A percentile compares a stretch with the other conserved stretches of the same genome.
Evolutionary conservation across 2,329 filamentous ascomycete species (phyloP).

Genomic region (Botrytis sinoallii): DNA sequence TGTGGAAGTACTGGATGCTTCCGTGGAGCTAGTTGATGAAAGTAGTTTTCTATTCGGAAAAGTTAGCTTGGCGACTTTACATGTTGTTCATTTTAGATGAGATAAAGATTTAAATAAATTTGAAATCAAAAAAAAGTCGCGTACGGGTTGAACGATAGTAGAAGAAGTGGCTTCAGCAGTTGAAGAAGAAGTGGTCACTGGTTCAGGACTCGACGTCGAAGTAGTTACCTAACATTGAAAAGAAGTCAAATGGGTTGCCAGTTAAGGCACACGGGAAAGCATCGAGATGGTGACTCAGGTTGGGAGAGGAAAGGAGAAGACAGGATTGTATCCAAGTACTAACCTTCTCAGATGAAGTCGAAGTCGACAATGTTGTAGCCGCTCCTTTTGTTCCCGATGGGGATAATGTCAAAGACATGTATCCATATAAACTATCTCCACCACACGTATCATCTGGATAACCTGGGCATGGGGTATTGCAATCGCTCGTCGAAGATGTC

Average conservation of each 20-base stretch:
- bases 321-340: slow-evolving; percentile 23
- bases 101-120: background rate
- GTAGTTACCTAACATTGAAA: slow-evolving; percentile 32
- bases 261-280: slow-evolving; percentile 25
- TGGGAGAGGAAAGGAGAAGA: background rate
- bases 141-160: slow-evolving; percentile 38
- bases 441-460: slow-evolving; percentile 66
- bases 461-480: slow-evolving; percentile 63
- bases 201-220: slow-evolving; percentile 24
- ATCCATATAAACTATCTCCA: slow-evolving; percentile 59
- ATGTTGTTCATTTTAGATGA: background rate
- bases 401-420: slow-evolving; percentile 53
- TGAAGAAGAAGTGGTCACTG: slow-evolving; percentile 13
- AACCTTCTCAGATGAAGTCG: slow-evolving; percentile 29
- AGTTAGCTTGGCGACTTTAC: slow-evolving; percentile 11
- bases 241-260: slow-evolving; percentile 37
- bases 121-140: slow-evolving; percentile 27
- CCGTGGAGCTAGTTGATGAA: slow-evolving; percentile 8
- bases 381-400: slow-evolving; percentile 55
- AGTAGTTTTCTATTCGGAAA: slow-evolving; percentile 4
- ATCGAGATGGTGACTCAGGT: slow-evolving; percentile 10
- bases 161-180: slow-evolving; percentile 16
- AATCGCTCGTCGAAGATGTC: slow-evolving; percentile 43
- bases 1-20: slow-evolving; percentile 13
- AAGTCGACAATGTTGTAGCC: slow-evolving; percentile 14